phyloP scores from a whole-genome alignment of 768 basidiomycete genomes.

The Leccinum arenicola region DNA sequence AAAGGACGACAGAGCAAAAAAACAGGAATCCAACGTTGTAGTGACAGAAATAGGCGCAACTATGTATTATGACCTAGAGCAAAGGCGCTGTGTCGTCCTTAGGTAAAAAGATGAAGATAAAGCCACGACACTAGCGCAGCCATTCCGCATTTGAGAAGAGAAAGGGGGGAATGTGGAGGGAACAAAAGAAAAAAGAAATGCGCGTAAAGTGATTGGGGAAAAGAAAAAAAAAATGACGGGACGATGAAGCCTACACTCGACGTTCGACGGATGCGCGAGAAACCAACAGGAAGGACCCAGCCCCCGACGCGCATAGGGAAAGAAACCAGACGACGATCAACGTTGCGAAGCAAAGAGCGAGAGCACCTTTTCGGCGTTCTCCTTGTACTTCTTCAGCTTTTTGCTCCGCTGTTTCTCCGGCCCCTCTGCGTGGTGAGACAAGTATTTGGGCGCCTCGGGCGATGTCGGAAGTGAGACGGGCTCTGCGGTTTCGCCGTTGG shows the following conservation, averaged over 20 bases:
- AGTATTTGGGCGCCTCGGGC: conserved; percentile 32
- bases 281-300: conserved; percentile 24
- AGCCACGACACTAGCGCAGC: conserved; percentile 25
- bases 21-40: conserved; percentile 33
- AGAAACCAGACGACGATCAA: conserved; percentile 29
- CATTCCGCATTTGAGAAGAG: conserved; percentile 13
- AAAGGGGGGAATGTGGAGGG: conserved; percentile 1
- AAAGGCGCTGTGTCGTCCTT: conserved; percentile 28
- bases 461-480: conserved; percentile 23
- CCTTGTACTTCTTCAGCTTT: conserved; percentile 84
- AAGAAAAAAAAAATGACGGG: conserved; percentile 17
- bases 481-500: conserved; percentile 48
- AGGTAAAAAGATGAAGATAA: conserved; percentile 2
- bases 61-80: conserved; percentile 28
- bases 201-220: conserved; percentile 17
- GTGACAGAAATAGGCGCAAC: conserved; percentile 24
- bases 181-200: conserved; percentile 15
- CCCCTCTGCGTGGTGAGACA: conserved; percentile 36
- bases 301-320: conserved; percentile 12
- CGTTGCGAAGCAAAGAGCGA: conserved; percentile 78
- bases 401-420: conserved; percentile 65
- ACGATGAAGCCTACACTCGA: conserved; percentile 21
- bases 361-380: conserved; percentile 82
- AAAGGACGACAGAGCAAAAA: conserved; percentile 19
- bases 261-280: conserved; percentile 16